Evolutionary conservation across 2,329 filamentous ascomycete species (phyloP).

Genomic region (Lecanicillium sp.): DNA sequence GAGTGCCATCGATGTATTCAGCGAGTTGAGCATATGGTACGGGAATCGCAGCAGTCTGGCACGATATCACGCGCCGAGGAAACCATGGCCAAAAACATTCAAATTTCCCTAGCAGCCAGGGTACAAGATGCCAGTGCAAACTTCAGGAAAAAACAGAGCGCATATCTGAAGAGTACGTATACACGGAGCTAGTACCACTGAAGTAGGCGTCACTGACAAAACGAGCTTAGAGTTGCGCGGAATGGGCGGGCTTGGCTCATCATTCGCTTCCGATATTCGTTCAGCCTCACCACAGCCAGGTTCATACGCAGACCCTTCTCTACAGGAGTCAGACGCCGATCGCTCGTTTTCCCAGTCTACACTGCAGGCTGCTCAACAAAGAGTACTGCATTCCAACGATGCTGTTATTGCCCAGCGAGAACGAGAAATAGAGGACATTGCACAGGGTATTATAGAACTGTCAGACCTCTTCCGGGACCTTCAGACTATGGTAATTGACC

Average conservation of each 20-base stretch:
- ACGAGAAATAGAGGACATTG: slow-evolving; percentile 94
- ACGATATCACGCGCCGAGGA: slow-evolving; percentile 76
- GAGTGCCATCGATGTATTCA: slow-evolving; percentile 85
- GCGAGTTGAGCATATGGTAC: slow-evolving; percentile 78
- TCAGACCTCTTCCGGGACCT: slow-evolving; percentile 95
- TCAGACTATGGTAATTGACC: slow-evolving; percentile 90
- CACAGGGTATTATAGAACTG: slow-evolving; percentile 93
- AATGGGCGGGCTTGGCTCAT: slow-evolving; percentile 50
- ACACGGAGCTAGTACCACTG: neutral
- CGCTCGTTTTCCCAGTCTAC: slow-evolving; percentile 86
- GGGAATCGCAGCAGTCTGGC: slow-evolving; percentile 65
- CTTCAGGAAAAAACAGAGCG: slow-evolving; percentile 96
- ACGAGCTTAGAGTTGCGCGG: slow-evolving; percentile 60
- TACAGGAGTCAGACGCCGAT: slow-evolving; percentile 91
- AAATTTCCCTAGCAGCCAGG: slow-evolving; percentile 78
- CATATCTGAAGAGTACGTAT: slow-evolving; percentile 78
- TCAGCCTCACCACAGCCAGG: slow-evolving; percentile 40
- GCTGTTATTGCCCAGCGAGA: slow-evolving; percentile 83
- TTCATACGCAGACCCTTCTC: slow-evolving; percentile 71
- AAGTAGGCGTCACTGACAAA: no score
- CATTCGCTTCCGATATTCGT: slow-evolving; percentile 40
- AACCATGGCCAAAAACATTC: slow-evolving; percentile 92
- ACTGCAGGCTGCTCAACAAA: slow-evolving; percentile 68
- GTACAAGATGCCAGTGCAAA: slow-evolving; percentile 87
- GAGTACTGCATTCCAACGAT: slow-evolving; percentile 67